A percentile compares a stretch with the other conserved stretches of the same genome.
These are phyloP conservation scores for Termitomyces sp. DNA, from an alignment of 768 basidiomycete species.

Conservation along the genomic window DNA sequence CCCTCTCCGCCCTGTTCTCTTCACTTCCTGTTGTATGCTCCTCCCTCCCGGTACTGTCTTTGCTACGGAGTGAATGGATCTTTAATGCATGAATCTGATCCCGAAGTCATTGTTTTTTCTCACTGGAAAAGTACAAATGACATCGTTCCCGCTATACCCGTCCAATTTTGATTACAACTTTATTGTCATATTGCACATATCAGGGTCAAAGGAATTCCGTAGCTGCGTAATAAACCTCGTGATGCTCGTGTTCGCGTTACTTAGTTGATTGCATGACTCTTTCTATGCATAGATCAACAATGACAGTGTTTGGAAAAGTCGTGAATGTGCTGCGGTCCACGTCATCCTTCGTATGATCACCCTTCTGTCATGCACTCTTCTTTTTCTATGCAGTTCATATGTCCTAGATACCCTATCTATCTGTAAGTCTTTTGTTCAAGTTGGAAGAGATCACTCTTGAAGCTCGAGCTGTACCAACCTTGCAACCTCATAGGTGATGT, in stretches of 20 bases:
- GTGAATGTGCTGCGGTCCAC: too few species aligned
- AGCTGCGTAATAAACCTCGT: neutral
- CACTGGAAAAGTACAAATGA: constrained; percentile 12
- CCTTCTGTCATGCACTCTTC: too few species aligned
- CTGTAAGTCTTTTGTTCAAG: too few species aligned
- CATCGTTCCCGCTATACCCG: constrained; percentile 10
- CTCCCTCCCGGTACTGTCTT: neutral
- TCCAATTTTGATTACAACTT: neutral
- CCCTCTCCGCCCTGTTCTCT: constrained; percentile 1
- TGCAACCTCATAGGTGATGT: too few species aligned
- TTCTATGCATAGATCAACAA: too few species aligned
- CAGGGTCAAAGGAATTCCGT: neutral
- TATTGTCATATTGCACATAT: neutral
- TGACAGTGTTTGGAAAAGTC: too few species aligned
- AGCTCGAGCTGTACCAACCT: too few species aligned
- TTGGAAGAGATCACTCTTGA: too few species aligned
- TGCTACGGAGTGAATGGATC: constrained; percentile 8
- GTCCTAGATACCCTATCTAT: too few species aligned
- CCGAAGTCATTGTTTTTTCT: constrained; percentile 4
- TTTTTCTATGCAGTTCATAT: neutral
- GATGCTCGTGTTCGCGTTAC: neutral
- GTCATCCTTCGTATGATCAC: too few species aligned
- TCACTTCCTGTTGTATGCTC: constrained; percentile 1
- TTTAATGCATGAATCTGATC: constrained; percentile 7
- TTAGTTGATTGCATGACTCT: neutral